Evolutionary conservation across 2,329 filamentous ascomycete species (phyloP).

Genomic region (Mycosphaerella arachidis): DNA sequence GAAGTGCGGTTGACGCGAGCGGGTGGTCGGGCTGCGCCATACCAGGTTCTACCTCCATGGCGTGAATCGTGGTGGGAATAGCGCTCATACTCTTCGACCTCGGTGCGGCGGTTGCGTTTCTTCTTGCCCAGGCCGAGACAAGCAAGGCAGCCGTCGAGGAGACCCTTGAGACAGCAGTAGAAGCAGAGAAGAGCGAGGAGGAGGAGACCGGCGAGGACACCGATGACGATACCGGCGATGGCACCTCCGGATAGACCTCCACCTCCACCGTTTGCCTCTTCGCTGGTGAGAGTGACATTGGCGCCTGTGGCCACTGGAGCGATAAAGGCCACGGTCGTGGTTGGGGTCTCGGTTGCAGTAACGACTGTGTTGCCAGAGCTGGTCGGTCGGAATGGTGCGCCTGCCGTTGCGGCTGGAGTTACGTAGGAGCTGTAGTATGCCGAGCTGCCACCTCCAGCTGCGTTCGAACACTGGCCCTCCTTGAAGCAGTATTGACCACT

Average conservation of each 20-base stretch:
- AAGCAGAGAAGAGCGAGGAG: conserved; percentile 68
- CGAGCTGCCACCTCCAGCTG: conserved; percentile 44
- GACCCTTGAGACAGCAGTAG: conserved; percentile 60
- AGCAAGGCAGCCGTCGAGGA: conserved; percentile 53
- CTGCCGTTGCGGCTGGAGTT: conserved; percentile 51
- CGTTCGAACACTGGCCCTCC: conserved; percentile 55
- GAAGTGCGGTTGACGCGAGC: conserved; percentile 33
- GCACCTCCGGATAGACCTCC: conserved; percentile 61
- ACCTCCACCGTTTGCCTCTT: conserved; percentile 25
- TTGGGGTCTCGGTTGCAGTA: conserved; percentile 43
- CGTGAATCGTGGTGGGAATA: conserved; percentile 54
- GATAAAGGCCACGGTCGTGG: conserved; percentile 47
- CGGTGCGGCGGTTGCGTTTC: conserved; percentile 45
- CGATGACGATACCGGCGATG: conserved; percentile 77
- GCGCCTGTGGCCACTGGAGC: conserved; percentile 53
- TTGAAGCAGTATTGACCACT: conserved; percentile 63
- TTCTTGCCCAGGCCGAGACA: conserved; percentile 56
- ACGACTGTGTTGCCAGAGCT: conserved; percentile 54
- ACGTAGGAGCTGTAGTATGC: conserved; percentile 50
- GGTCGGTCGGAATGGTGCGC: conserved; percentile 48
- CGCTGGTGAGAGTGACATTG: conserved; percentile 38
- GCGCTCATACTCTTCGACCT: conserved; percentile 59
- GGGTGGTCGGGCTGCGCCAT: conserved; percentile 36
- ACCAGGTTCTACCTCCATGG: conserved; percentile 46
- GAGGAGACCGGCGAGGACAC: conserved; percentile 61